phyloP scores from a whole-genome alignment of 2,329 filamentous ascomycete species.

The Didymella lethalis region DNA sequence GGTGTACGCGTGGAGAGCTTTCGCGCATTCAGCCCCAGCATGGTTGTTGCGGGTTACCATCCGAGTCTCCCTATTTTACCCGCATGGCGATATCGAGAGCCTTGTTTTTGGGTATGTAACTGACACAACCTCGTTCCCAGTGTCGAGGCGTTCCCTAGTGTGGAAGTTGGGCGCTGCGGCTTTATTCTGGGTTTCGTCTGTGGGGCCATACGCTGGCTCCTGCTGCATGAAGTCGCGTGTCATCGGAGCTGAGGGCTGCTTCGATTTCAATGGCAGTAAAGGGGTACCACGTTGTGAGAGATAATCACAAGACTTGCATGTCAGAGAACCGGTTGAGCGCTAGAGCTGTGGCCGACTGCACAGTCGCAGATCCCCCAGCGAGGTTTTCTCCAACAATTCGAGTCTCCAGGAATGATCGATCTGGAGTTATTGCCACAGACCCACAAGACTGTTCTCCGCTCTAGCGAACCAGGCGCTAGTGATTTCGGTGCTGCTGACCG shows the following conservation, averaged over 20 bases:
- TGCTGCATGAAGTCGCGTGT: constrained; percentile 12
- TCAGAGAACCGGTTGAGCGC: neutral
- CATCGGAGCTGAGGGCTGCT: constrained; percentile 13
- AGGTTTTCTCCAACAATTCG: constrained; percentile 16
- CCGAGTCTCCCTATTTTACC: constrained; percentile 20
- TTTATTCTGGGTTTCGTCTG: constrained; percentile 12
- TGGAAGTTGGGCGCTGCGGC: constrained; percentile 20
- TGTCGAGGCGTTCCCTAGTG: constrained; percentile 13
- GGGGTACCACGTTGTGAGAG: neutral
- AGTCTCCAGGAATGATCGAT: constrained; percentile 14
- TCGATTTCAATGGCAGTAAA: neutral
- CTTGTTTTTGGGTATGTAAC: constrained; percentile 4
- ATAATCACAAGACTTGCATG: neutral
- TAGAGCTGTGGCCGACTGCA: constrained; percentile 7
- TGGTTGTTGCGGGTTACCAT: neutral
- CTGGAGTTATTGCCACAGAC: constrained; percentile 21
- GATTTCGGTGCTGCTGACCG: constrained; percentile 14
- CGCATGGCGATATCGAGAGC: constrained; percentile 11
- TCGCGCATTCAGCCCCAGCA: neutral
- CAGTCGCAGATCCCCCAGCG: constrained; percentile 16
- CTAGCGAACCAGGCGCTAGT: constrained; percentile 17
- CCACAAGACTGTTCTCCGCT: constrained; percentile 15
- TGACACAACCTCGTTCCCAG: constrained; percentile 6
- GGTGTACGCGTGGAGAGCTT: constrained; percentile 2
- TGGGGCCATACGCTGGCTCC: constrained; percentile 17